phyloP scores from a whole-genome alignment of 805 yeast species.

The Spathaspora hagerdaliae region DNA sequence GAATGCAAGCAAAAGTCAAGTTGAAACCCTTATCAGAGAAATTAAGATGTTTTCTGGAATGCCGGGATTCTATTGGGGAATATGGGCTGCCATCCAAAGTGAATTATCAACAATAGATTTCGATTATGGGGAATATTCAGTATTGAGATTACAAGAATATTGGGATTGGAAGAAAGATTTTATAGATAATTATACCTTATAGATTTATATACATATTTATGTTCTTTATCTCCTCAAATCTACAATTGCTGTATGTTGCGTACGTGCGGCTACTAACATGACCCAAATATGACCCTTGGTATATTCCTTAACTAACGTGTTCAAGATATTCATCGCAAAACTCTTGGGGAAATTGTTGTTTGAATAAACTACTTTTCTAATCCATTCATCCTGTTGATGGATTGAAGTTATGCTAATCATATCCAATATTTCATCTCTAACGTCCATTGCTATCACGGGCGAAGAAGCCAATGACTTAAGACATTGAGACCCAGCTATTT shows the following conservation, averaged over 20 bases:
- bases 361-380: constrained; percentile 77
- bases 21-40: constrained; percentile 50
- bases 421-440: constrained; percentile 78
- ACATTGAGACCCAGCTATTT: constrained; percentile 52
- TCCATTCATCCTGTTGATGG: constrained; percentile 77
- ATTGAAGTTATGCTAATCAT: constrained; percentile 76
- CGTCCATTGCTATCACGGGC: constrained; percentile 77
- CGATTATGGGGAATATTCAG: constrained; percentile 61
- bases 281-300: constrained; percentile 71
- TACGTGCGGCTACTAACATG: constrained; percentile 71
- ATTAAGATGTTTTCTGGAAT: constrained; percentile 63
- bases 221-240: constrained; percentile 49
- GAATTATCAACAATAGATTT: constrained; percentile 68
- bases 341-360: constrained; percentile 75
- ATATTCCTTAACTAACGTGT: constrained; percentile 69
- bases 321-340: constrained; percentile 70
- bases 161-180: constrained; percentile 56
- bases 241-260: constrained; percentile 53
- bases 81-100: constrained; percentile 77
- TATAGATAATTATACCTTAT: neutral
- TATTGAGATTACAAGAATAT: constrained; percentile 59
- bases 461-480: constrained; percentile 56
- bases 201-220: neutral
- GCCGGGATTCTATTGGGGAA: constrained; percentile 84
- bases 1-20: constrained; percentile 22